phyloP scores from a whole-genome alignment of 2,329 filamentous ascomycete genomes.

The Thyridium curvatum region DNA sequence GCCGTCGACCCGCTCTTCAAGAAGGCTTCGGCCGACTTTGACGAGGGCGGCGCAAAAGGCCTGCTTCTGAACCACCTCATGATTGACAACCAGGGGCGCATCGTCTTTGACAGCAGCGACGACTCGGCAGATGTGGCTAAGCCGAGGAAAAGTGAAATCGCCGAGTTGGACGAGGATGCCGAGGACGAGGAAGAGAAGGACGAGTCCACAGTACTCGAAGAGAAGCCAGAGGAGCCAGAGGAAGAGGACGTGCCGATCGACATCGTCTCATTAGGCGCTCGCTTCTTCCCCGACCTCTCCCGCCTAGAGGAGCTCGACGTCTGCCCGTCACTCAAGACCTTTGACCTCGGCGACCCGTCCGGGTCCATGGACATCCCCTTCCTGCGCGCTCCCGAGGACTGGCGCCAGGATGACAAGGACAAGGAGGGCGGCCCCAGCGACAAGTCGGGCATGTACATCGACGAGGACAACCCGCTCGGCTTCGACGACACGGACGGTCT shows the following conservation, averaged over 20 bases:
- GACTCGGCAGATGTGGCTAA: conserved; percentile 56
- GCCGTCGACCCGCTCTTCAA: conserved; percentile 98
- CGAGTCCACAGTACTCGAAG: conserved; percentile 26
- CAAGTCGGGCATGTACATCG: conserved; percentile 75
- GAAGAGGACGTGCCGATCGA: conserved; percentile 68
- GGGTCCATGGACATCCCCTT: conserved; percentile 87
- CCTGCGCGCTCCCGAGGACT: conserved; percentile 81
- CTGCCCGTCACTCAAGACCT: conserved; percentile 89
- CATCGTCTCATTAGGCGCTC: conserved; percentile 63
- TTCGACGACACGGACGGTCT: conserved; percentile 77
- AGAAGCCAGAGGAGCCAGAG: conserved; percentile 36
- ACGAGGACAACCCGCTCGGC: conserved; percentile 77
- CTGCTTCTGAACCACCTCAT: conserved; percentile 93
- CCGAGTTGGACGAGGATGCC: conserved; percentile 27
- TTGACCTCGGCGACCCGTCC: conserved; percentile 82
- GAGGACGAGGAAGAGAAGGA: conserved; percentile 29
- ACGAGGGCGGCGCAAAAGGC: conserved; percentile 95
- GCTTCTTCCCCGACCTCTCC: conserved; percentile 80
- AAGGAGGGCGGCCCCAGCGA: conserved; percentile 50
- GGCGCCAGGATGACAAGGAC: conserved; percentile 65
- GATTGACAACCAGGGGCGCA: conserved; percentile 85
- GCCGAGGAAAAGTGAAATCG: conserved; percentile 25
- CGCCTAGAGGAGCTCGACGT: conserved; percentile 81
- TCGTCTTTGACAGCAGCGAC: conserved; percentile 97
- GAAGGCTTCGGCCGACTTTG: conserved; percentile 96